Base-by-base conservation (phyloP, 2,329 filamentous ascomycete genomes). In the Cladobotryum protrusum region DNA sequence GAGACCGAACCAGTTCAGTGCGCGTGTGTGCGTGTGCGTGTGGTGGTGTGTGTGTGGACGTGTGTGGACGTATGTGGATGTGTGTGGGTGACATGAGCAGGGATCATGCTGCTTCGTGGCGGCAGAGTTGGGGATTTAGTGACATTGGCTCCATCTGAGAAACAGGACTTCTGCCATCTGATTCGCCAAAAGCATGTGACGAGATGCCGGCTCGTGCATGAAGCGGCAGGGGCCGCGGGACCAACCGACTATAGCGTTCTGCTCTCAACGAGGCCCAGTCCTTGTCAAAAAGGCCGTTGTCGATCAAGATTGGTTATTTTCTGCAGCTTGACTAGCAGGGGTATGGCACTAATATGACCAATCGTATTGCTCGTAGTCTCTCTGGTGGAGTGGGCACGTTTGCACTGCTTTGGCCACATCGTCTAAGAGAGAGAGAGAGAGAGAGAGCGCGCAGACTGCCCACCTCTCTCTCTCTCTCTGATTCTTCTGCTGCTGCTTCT, bases 161-260 rank as follows among this genome's bases (percentile, higher is more conserved):
- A 44, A 32, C 43, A 48, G 18, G 52, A 45, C 32, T 50, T 52
- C 56, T 52, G 52, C 50, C 53, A 52, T 37, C 47, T 68, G 59
- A 69, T 74, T 74, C 64, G 72, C 59, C 54, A 15, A 44, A 45
- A 48, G 49, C 51, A 53, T 73, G 73, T 76, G 73, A 75, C 67
- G 67, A 71, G 57, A 63, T 56, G 54, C 59, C 66, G 63, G 63
- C 66, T 67, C 64, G 67, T 73, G 71, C 72, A 74, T 29, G 66
- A 63, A 62, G 61, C 65, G 61, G 65, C 63, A 68, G 71, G 70
- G 67, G 65, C 68, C 66, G 68, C 69, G 70, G 73, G 69, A 70
- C 69, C 69, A 70, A 70, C 68, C 69, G 68, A 67, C 65, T 62
- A 59, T 66, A 69, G 69, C 64, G 65, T 60, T 29, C 57, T 58